These are phyloP conservation scores for Aspergillus ustus DNA, from an alignment of 2,329 filamentous ascomycete species.

Conservation along the genomic window DNA sequence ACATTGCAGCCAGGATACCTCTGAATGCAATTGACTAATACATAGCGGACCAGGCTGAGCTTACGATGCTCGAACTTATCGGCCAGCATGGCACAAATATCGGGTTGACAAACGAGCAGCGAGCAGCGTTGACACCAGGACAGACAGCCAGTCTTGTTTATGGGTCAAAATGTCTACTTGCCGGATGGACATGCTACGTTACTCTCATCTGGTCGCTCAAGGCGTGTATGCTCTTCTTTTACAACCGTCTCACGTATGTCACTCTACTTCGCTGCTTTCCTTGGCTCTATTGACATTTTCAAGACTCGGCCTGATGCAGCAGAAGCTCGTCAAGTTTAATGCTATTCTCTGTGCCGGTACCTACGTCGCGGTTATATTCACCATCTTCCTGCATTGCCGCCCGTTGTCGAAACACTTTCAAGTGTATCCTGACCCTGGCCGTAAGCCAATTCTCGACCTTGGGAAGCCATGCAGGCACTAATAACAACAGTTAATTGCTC, in stretches of 20 bases:
- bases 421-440: constrained; percentile 47
- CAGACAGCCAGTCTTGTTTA: constrained; percentile 35
- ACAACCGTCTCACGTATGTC: constrained; percentile 49
- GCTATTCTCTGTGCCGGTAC: constrained; percentile 35
- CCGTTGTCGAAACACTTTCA: constrained; percentile 49
- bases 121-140: constrained; percentile 34
- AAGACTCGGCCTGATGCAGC: constrained; percentile 44
- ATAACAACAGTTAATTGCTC: constrained; percentile 33
- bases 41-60: constrained; percentile 21
- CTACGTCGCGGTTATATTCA: constrained; percentile 40
- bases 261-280: not conserved
- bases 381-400: constrained; percentile 44
- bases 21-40: not conserved
- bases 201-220: constrained; percentile 51
- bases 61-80: constrained; percentile 29
- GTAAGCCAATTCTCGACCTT: constrained; percentile 21
- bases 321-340: constrained; percentile 44
- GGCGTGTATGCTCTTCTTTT: constrained; percentile 51
- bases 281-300: not conserved
- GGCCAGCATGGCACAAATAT: constrained; percentile 43
- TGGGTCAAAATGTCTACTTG: constrained; percentile 41
- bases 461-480: no score
- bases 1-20: not conserved
- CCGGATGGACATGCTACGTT: constrained; percentile 50
- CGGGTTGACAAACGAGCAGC: constrained; percentile 39